Percentiles rank a stretch among this genome's conserved stretches.
phyloP scores from a whole-genome alignment of 257 asterid species.

The Nemophila menziesii region DNA sequence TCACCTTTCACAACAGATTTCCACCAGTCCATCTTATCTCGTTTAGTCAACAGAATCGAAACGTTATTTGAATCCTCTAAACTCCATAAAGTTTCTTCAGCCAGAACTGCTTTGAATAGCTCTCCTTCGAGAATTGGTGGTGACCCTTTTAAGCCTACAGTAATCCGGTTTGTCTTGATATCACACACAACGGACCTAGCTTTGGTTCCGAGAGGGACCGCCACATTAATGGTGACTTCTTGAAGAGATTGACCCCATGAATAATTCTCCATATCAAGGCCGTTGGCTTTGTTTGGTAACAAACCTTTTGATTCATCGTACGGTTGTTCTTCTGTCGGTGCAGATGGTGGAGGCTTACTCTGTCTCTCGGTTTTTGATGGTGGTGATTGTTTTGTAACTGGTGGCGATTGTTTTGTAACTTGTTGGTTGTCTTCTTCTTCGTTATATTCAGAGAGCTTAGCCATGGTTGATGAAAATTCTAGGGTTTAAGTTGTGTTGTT shows the following conservation, averaged over 20 bases:
- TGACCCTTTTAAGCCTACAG: slow-evolving; percentile 54
- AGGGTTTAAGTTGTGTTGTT: no score
- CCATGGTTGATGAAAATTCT: slow-evolving; percentile 25
- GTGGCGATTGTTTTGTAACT: neutral
- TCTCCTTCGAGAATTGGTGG: slow-evolving; percentile 34
- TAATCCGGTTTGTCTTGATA: slow-evolving; percentile 44
- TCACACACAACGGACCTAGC: slow-evolving; percentile 34
- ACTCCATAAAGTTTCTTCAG: slow-evolving; percentile 18
- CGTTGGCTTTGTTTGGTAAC: slow-evolving; percentile 28
- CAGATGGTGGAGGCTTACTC: neutral
- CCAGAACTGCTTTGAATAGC: slow-evolving; percentile 11
- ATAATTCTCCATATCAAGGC: slow-evolving; percentile 30
- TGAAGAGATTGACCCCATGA: slow-evolving; percentile 31
- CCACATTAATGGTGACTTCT: slow-evolving; percentile 16
- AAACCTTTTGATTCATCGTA: slow-evolving; percentile 2
- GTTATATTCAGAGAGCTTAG: slow-evolving; percentile 38
- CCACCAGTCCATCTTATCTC: slow-evolving; percentile 1
- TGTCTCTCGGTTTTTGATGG: neutral
- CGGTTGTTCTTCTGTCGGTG: neutral
- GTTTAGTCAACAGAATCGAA: slow-evolving; percentile 1
- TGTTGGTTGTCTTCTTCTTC: slow-evolving; percentile 24
- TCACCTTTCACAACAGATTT: slow-evolving; percentile 16
- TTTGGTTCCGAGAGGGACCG: slow-evolving; percentile 50
- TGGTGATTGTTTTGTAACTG: neutral
- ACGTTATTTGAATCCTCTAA: slow-evolving; percentile 1